These are phyloP conservation scores for Boletus subcaerulescens DNA, from an alignment of 768 basidiomycete species.

Conservation along the genomic window DNA sequence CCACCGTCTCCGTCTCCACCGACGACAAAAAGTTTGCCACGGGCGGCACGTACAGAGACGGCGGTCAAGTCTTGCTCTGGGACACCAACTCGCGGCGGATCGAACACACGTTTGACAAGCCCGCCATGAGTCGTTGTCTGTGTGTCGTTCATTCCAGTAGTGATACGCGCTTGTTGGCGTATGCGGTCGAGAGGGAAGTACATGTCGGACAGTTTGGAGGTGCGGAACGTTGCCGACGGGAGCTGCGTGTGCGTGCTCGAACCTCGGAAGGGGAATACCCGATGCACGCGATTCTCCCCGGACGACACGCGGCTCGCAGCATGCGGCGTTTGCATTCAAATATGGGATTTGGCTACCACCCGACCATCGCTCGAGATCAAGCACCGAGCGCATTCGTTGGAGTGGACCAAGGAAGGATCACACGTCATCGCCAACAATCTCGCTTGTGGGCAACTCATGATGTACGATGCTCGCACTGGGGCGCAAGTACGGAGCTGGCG, in stretches of 20 bases:
- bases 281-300: conserved; percentile 26
- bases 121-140: conserved; percentile 19
- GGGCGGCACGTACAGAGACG: conserved; percentile 23
- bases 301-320: conserved; percentile 23
- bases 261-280: conserved; percentile 21
- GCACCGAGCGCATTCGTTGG: conserved; percentile 23
- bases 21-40: conserved; percentile 26
- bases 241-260: conserved; percentile 16
- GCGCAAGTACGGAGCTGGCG: conserved; percentile 21
- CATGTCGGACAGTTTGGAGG: conserved; percentile 24
- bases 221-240: conserved; percentile 14
- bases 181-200: conserved; percentile 25
- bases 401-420: conserved; percentile 22
- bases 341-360: conserved; percentile 19
- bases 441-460: conserved; percentile 23
- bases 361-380: conserved; percentile 25
- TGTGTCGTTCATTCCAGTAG: conserved; percentile 25
- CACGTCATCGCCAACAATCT: conserved; percentile 23
- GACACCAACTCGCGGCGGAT: conserved; percentile 19
- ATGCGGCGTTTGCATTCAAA: conserved; percentile 23
- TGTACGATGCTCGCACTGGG: conserved; percentile 20
- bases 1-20: conserved; percentile 21
- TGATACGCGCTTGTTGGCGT: conserved; percentile 18
- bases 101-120: conserved; percentile 25
- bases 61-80: conserved; percentile 24